Base-by-base conservation (phyloP, 192 early-diverging fungal genomes). In the Backusella australiensis region DNA sequence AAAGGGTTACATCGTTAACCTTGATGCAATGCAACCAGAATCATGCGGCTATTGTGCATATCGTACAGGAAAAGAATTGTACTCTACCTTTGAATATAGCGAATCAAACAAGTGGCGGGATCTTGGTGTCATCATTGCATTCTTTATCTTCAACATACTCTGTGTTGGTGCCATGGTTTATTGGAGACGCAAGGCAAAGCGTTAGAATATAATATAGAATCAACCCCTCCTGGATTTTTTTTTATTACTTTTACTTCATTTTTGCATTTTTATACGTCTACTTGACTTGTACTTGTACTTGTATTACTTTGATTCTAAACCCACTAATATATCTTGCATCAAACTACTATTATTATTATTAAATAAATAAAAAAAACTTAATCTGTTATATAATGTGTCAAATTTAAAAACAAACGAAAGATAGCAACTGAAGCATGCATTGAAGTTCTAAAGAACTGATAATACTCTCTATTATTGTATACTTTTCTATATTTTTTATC, bases 51-150 rank as follows among this genome's bases (percentile, higher is more conserved):
- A 92, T 74, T 95, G 92, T 73, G 42, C 79, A 6, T 91, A 86
- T 71, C 74, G 66, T 19, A 72, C 74, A 17, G 92, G 90, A 12
- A 77, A 90, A 36, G 86, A 93, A 17, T 91, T 85, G 72, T 91
- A 84, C 34, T 52, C 67, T 6, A 39, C 34, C 4, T 80, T 91
- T 59, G 83, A 79, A 38, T 89, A 91, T 88, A 70, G 63, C 66
- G 89, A 85, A 72, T 80, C 38, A n/a, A 67, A 94, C 77, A 85
- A 87, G 34, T 95, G 91, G 91, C 85, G 92, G 59, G 92, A 94
- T 78, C 75, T 91, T 76, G 89, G 89, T 39, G 90, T 94, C 52
- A 65, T 95, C 67, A 83, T 87, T 26, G 85, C 82, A 1, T 93
- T 90, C 77, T 81, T 82, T 34, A 75, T 72, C 0, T 91, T 93